A percentile compares a stretch with the other conserved stretches of the same genome.
Evolutionary conservation across 768 basidiomycete species (phyloP).

Genomic region (Rhizopogon rudus): DNA sequence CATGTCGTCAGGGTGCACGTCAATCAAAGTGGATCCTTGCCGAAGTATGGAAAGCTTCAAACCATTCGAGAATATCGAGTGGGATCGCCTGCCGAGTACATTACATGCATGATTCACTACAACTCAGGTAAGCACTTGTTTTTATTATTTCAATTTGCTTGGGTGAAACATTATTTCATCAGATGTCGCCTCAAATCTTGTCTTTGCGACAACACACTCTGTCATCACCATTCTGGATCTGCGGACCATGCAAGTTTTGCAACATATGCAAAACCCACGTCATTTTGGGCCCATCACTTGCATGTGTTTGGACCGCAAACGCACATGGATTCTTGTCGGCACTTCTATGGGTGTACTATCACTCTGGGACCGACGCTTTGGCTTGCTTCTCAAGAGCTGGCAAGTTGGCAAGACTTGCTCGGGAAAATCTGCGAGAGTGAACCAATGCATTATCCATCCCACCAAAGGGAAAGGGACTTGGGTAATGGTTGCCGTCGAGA

Average conservation of each 20-base stretch:
- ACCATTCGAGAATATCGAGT: slow-evolving; percentile 78
- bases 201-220: slow-evolving; percentile 84
- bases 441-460: slow-evolving; percentile 80
- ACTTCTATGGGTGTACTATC: slow-evolving; percentile 82
- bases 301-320: slow-evolving; percentile 78
- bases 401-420: slow-evolving; percentile 55
- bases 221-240: slow-evolving; percentile 74
- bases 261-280: slow-evolving; percentile 77
- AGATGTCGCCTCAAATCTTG: slow-evolving; percentile 77
- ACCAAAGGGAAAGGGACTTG: slow-evolving; percentile 84
- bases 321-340: slow-evolving; percentile 85
- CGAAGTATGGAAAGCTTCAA: slow-evolving; percentile 80
- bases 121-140: slow-evolving; percentile 50
- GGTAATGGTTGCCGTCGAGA: slow-evolving; percentile 81
- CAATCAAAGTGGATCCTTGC: slow-evolving; percentile 58
- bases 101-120: slow-evolving; percentile 80
- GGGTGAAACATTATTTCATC: slow-evolving; percentile 1
- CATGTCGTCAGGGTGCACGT: slow-evolving; percentile 83
- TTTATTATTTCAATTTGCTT: background rate
- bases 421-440: slow-evolving; percentile 53
- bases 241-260: slow-evolving; percentile 73
- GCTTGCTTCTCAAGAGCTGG: slow-evolving; percentile 86
- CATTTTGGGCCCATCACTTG: slow-evolving; percentile 85
- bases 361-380: slow-evolving; percentile 95
- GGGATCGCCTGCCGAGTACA: slow-evolving; percentile 71